These are phyloP conservation scores for Pythium brassicae DNA, from an alignment of 352 stramenopile genomes.

Conservation along the genomic window DNA sequence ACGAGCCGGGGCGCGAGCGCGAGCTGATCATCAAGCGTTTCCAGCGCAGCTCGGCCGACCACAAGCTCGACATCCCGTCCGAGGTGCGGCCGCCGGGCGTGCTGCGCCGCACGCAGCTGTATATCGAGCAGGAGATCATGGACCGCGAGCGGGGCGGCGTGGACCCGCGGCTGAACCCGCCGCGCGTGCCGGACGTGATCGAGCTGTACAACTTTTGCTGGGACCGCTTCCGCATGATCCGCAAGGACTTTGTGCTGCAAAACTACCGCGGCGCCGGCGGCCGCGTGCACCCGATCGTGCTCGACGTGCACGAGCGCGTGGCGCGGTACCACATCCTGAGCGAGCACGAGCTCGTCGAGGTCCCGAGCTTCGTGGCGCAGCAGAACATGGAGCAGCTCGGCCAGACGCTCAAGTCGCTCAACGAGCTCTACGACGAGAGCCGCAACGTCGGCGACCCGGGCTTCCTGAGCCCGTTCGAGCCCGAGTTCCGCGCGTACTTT, in stretches of 20 bases:
- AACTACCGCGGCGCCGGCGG: conserved; percentile 94
- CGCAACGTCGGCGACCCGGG: conserved; percentile 51
- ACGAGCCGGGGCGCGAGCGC: conserved; percentile 44
- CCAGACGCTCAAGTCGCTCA: conserved; percentile 84
- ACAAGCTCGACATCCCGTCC: conserved; percentile 80
- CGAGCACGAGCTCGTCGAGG: conserved; percentile 91
- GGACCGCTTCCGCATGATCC: conserved; percentile 95
- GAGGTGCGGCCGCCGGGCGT: conserved; percentile 79
- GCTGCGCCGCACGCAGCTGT: conserved; percentile 73
- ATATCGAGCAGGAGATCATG: conserved; percentile 86
- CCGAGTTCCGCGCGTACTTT: conserved; percentile 83
- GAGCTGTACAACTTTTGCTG: conserved; percentile 97
- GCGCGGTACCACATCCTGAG: conserved; percentile 94
- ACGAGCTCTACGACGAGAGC: conserved; percentile 86
- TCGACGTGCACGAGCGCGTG: conserved; percentile 94
- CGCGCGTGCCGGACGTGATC: conserved; percentile 66
- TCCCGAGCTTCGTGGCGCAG: conserved; percentile 77
- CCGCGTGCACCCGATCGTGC: conserved; percentile 87
- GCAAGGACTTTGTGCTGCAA: conserved; percentile 95
- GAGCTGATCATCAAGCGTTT: conserved; percentile 86
- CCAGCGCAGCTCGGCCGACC: conserved; percentile 80
- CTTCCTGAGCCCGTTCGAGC: conserved; percentile 77
- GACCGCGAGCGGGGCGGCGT: conserved; percentile 59
- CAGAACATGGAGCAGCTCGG: conserved; percentile 90
- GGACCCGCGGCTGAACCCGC: conserved; percentile 68